Evolutionary conservation across 164 flowering plant genomes (phyloP).

Genomic region (Vitis rotundifolia): DNA sequence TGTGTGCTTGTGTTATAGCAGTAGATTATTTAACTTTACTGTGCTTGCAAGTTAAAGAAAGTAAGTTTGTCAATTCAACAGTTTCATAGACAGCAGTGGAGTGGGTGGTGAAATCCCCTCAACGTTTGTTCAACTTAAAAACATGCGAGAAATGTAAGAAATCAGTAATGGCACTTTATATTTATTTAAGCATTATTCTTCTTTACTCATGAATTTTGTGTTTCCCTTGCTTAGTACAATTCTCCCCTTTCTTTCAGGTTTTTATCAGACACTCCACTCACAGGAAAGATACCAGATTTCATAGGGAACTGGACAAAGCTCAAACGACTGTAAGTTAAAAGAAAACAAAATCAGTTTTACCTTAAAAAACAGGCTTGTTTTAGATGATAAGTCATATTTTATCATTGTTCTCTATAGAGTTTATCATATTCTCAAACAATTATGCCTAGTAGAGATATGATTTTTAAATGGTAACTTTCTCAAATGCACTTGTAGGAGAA

Average conservation of each 20-base stretch:
- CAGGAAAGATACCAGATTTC: not conserved
- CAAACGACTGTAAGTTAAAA: constrained; percentile 5
- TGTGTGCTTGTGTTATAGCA: no score
- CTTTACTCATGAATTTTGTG: not conserved
- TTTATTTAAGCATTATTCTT: not conserved
- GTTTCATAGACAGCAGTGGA: constrained; percentile 42
- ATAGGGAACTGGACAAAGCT: not conserved
- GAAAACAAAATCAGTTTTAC: no score
- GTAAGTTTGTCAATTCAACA: constrained; percentile 6
- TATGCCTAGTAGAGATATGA: no score
- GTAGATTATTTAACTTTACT: no score
- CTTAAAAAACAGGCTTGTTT: no score
- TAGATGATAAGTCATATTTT: no score
- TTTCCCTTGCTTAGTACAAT: not conserved
- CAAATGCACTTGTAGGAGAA: constrained; percentile 19
- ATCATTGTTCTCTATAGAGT: no score
- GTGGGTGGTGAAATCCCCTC: constrained; percentile 43
- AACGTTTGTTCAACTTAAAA: constrained; percentile 28
- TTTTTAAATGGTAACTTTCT: not conserved
- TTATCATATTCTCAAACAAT: not conserved
- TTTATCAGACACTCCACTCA: not conserved
- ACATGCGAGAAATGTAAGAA: constrained; percentile 32
- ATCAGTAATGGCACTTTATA: not conserved
- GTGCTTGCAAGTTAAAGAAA: no score
- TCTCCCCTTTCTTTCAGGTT: not conserved